phyloP scores from a whole-genome alignment of 257 asterid species.

The Rhazya stricta region DNA sequence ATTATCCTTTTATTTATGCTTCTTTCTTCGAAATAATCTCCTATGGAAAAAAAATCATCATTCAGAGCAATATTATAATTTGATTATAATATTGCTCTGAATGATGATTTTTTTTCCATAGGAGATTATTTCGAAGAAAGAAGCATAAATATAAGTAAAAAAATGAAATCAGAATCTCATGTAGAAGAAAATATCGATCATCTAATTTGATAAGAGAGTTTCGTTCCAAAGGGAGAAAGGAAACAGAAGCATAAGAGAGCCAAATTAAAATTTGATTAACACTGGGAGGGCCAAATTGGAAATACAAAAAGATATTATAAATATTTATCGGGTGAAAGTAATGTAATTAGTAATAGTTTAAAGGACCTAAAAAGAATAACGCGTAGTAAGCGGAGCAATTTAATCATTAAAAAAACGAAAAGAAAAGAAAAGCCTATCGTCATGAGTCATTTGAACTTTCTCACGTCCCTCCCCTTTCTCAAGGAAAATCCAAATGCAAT shows the following conservation, averaged over 20 bases:
- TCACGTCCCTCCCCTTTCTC: neutral
- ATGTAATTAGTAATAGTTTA: neutral
- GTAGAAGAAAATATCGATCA: too few relatives aligned
- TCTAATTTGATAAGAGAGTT: too few relatives aligned
- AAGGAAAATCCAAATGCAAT: constrained; percentile 5
- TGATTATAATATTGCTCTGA: too few relatives aligned
- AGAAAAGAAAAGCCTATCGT: neutral
- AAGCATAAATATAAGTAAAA: too few relatives aligned
- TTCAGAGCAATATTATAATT: too few relatives aligned
- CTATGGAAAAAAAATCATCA: too few relatives aligned
- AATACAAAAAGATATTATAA: neutral
- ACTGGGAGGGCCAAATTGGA: neutral
- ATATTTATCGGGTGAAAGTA: neutral
- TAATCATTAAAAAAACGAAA: neutral
- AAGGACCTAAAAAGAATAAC: neutral
- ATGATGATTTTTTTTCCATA: too few relatives aligned
- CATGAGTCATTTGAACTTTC: neutral
- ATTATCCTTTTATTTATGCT: too few relatives aligned
- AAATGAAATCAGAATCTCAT: too few relatives aligned
- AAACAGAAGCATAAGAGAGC: too few relatives aligned
- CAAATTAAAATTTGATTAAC: neutral
- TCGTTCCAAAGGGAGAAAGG: neutral
- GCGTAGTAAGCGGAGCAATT: neutral
- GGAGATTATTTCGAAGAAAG: too few relatives aligned
- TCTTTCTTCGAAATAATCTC: too few relatives aligned